Evolutionary conservation across 2,329 filamentous ascomycete genomes (phyloP), one percentile per base, ranked within the genome.

Genomic region (Didymella segeticola): DNA sequence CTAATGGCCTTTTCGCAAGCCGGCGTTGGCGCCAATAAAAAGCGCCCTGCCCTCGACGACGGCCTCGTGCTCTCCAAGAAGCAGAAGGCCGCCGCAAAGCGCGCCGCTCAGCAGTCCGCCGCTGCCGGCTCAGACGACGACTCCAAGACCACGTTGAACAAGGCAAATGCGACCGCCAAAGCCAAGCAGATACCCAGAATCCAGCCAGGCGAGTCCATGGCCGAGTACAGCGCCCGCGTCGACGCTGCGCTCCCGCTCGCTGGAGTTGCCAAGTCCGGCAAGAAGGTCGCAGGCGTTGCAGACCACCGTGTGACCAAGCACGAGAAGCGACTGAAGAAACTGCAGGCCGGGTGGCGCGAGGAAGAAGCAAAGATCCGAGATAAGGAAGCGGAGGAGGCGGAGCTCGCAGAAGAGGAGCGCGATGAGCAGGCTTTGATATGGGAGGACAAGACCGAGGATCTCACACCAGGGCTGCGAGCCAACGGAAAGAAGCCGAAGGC

Each of bases 171-270:
- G 2, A 87, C 36, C 33, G 34, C 56, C 14, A 48, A 53, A 25
- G 36, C 59, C 1, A 55, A 51, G 25, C 43, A 58, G 3, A 57
- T 46, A 2, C 49, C 65, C 33, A 65, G 58, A 41, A 97, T 98
- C 59, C 83, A 86, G 14, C 92, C 93, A 0, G 91, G 91, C 45
- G 95, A 99, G 75, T 85, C 86, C 45, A 79, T 98, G 68, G 86
- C 88, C 4, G 89, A 96, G 46, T 99, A 96, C 70, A 80, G 87
- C 7, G 85, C 87, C 10, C 86, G 93, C 25, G 95, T 99, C 6
- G 89, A 98, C 70, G 89, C 90, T 42, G 87, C 90, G 0, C 80
- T 98, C 6, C 93, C 93, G 0, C 77, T 99, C 0, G 79, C 86
- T 7, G 87, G 88, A 0, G 80, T 97, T 8, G 74, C 64, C 57